These are phyloP conservation scores for Chaetoscypha palmicola DNA, from an alignment of 2,329 filamentous ascomycete genomes.

Conservation along the genomic window DNA sequence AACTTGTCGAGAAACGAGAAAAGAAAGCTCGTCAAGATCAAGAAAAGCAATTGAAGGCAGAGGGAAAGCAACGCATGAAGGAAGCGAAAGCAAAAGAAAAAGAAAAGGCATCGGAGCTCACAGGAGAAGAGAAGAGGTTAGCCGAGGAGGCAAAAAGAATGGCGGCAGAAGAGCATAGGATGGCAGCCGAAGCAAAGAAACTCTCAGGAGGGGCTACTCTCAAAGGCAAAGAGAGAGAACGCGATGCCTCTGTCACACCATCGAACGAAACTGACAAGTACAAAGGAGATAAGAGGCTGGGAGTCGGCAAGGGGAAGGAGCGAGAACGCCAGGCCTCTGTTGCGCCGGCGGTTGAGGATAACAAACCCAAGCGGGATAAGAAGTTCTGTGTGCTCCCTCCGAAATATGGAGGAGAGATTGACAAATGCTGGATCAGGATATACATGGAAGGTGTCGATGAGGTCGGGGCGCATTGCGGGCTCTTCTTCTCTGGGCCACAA, in stretches of 20 bases:
- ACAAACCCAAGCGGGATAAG: slow-evolving; percentile 32
- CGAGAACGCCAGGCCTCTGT: slow-evolving; percentile 13
- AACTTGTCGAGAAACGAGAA: slow-evolving; percentile 48
- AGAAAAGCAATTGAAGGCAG: slow-evolving; percentile 32
- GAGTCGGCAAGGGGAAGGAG: slow-evolving; percentile 1
- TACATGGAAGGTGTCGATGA: slow-evolving; percentile 81
- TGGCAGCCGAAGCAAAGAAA: slow-evolving; percentile 4
- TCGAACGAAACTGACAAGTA: too few species aligned
- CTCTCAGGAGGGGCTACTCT: slow-evolving; percentile 13
- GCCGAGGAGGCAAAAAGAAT: neutral
- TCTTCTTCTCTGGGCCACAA: slow-evolving; percentile 68
- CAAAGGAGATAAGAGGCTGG: too few species aligned
- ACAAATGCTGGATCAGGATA: slow-evolving; percentile 70
- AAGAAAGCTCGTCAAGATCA: slow-evolving; percentile 36
- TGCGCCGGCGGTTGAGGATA: slow-evolving; percentile 12
- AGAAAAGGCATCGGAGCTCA: slow-evolving; percentile 19
- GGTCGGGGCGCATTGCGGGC: slow-evolving; percentile 73
- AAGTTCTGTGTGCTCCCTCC: slow-evolving; percentile 75
- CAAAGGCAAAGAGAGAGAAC: neutral
- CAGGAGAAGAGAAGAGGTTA: neutral
- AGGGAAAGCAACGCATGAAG: slow-evolving; percentile 29
- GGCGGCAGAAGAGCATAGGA: neutral
- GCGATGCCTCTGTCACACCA: too few species aligned
- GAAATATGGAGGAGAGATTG: slow-evolving; percentile 46
- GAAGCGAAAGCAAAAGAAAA: slow-evolving; percentile 30